Conservation (phyloP, 805 yeast species). For the Pichia eremophila region DNA sequence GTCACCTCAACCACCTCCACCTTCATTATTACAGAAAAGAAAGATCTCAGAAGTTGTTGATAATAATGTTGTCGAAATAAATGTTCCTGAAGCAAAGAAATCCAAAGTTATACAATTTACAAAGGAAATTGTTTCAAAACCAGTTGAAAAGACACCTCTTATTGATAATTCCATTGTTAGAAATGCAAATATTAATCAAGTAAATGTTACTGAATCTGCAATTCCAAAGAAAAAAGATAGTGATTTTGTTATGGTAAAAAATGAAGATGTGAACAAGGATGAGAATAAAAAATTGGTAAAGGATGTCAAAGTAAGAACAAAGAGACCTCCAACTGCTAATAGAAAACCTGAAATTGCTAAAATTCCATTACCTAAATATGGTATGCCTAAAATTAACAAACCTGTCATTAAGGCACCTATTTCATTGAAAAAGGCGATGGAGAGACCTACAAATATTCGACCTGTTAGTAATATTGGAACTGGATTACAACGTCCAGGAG, state of each 20-base stretch:
- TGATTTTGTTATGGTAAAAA: neutral
- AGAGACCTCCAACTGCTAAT: neutral
- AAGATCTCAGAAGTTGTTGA: neutral
- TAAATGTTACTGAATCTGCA: neutral
- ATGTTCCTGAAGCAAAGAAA: neutral
- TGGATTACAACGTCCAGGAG: constrained; percentile 11
- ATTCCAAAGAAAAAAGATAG: neutral
- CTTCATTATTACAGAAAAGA: constrained; percentile 8
- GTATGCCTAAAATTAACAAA: constrained; percentile 14
- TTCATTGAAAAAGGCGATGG: constrained; percentile 5
- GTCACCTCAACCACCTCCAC: constrained; percentile 14
- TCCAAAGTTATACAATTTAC: too few species aligned
- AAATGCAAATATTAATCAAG: neutral
- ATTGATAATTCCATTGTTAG: neutral
- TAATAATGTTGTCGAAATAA: neutral
- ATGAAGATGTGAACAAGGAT: too few species aligned
- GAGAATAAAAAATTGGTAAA: neutral
- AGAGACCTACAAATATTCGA: constrained; percentile 1
- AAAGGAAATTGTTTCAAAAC: too few species aligned
- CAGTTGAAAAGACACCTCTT: neutral
- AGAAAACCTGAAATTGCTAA: constrained; percentile 7
- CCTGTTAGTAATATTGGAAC: constrained; percentile 1
- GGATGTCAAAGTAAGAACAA: neutral
- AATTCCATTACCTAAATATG: constrained; percentile 25
- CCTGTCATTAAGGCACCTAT: constrained; percentile 2